Percentiles rank a stretch among this genome's conserved stretches.
These are phyloP conservation scores for Tylopilus sp. DNA, from an alignment of 768 basidiomycete genomes.

Conservation along the genomic window DNA sequence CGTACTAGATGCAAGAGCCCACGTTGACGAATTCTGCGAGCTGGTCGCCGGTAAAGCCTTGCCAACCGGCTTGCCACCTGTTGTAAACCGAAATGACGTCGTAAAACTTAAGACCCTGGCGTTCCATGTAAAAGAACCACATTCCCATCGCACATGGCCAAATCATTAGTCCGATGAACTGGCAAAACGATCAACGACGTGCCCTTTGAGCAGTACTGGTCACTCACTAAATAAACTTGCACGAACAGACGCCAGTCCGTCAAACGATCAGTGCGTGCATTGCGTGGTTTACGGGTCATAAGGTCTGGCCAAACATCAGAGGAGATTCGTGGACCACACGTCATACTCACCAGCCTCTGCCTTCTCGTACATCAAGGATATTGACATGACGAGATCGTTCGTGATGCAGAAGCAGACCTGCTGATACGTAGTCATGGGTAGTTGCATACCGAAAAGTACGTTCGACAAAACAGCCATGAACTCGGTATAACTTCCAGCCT, in stretches of 20 bases:
- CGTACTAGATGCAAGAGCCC: slow-evolving; percentile 44
- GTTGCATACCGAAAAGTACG: slow-evolving; percentile 57
- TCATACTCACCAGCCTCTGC: slow-evolving; percentile 41
- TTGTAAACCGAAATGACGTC: slow-evolving; percentile 38
- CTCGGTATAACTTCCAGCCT: slow-evolving; percentile 55
- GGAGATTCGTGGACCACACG: not conserved
- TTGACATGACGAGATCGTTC: slow-evolving; percentile 49
- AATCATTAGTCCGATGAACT: slow-evolving; percentile 44
- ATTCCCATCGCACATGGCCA: slow-evolving; percentile 43
- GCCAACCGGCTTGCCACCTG: slow-evolving; percentile 38
- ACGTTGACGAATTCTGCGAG: slow-evolving; percentile 36
- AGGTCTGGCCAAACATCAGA: slow-evolving; percentile 32
- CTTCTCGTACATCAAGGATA: slow-evolving; percentile 50
- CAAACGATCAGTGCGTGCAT: slow-evolving; percentile 45
- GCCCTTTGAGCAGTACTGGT: not conserved
- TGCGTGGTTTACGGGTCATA: slow-evolving; percentile 46
- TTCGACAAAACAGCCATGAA: slow-evolving; percentile 55
- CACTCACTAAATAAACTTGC: slow-evolving; percentile 44
- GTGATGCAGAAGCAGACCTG: slow-evolving; percentile 54
- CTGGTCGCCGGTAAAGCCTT: slow-evolving; percentile 28
- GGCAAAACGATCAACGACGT: not conserved
- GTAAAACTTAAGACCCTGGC: slow-evolving; percentile 33
- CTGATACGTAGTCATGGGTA: slow-evolving; percentile 51
- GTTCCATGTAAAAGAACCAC: slow-evolving; percentile 39
- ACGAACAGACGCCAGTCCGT: slow-evolving; percentile 47